Evolutionary conservation across 2,329 filamentous ascomycete species (phyloP).

Genomic region (Fusarium verrucosum): DNA sequence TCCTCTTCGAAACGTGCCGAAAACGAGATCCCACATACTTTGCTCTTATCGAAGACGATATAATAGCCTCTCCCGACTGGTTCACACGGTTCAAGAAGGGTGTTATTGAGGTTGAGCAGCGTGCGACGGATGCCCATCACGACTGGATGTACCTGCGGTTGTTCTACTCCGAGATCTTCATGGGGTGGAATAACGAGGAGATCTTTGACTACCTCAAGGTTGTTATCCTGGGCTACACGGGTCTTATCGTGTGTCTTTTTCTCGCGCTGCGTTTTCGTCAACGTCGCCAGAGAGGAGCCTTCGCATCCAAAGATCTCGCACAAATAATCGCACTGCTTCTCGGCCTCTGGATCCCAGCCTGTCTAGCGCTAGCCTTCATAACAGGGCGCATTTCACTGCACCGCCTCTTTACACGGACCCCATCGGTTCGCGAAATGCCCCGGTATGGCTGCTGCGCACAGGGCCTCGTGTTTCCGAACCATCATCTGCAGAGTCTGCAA

Average conservation of each 20-base stretch:
- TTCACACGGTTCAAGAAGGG: constrained; percentile 44
- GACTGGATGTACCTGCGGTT: constrained; percentile 52
- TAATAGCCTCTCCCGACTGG: constrained; percentile 50
- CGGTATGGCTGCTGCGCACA: constrained; percentile 53
- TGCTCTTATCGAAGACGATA: constrained; percentile 52
- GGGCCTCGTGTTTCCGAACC: constrained; percentile 49
- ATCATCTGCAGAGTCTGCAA: constrained; percentile 44
- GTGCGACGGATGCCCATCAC: constrained; percentile 13
- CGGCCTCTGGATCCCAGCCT: constrained; percentile 47
- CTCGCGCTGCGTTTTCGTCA: constrained; percentile 16
- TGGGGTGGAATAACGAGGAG: constrained; percentile 53
- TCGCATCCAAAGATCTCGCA: constrained; percentile 33
- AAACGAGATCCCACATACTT: constrained; percentile 46
- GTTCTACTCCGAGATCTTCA: constrained; percentile 52
- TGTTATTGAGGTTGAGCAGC: constrained; percentile 44
- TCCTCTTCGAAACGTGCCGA: constrained; percentile 48
- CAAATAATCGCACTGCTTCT: constrained; percentile 43
- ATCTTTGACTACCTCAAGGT: constrained; percentile 44
- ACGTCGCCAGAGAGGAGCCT: constrained; percentile 9
- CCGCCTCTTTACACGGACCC: constrained; percentile 38
- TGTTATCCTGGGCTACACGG: constrained; percentile 43
- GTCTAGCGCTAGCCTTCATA: constrained; percentile 45
- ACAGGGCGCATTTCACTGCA: constrained; percentile 44
- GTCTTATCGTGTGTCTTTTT: constrained; percentile 24
- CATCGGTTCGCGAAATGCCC: constrained; percentile 49